Conservation (phyloP, 2,329 filamentous ascomycete species). For the Xylaria sp. region DNA sequence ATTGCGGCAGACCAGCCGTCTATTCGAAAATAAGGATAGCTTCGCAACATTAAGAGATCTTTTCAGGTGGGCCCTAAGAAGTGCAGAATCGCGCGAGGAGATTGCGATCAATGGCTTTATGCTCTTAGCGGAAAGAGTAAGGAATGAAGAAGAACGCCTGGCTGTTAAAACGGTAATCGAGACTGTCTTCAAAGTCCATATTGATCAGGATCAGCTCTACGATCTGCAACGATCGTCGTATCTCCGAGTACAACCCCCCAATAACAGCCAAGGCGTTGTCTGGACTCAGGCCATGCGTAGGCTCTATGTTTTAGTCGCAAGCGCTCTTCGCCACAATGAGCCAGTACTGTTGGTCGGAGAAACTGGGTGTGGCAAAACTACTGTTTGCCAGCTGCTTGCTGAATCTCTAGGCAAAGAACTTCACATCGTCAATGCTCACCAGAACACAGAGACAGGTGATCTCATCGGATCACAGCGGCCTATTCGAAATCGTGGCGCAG, state of each 20-base stretch:
- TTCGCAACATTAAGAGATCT: conserved; percentile 96
- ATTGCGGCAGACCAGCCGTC: conserved; percentile 83
- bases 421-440: conserved; percentile 94
- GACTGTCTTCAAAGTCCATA: conserved; percentile 82
- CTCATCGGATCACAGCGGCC: conserved; percentile 94
- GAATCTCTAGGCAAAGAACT: conserved; percentile 77
- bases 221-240: conserved; percentile 62
- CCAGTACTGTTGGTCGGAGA: conserved; percentile 94
- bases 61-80: conserved; percentile 90
- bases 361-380: conserved; percentile 97
- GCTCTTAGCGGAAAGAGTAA: conserved; percentile 91
- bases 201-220: conserved; percentile 78
- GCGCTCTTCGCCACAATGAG: conserved; percentile 87
- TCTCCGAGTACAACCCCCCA: conserved; percentile 53
- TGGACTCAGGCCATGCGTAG: conserved; percentile 97
- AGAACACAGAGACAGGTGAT: conserved; percentile 97
- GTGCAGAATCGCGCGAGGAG: conserved; percentile 83
- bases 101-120: conserved; percentile 94
- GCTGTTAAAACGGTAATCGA: conserved; percentile 90
- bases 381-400: conserved; percentile 89
- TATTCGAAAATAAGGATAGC: conserved; percentile 97
- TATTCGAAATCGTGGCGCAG: conserved; percentile 79
- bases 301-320: conserved; percentile 85
- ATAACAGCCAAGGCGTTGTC: conserved; percentile 71
- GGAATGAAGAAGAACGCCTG: conserved; percentile 83